Evolutionary conservation across 768 basidiomycete species (phyloP).

Genomic region (Candolleomyces efflorescens): DNA sequence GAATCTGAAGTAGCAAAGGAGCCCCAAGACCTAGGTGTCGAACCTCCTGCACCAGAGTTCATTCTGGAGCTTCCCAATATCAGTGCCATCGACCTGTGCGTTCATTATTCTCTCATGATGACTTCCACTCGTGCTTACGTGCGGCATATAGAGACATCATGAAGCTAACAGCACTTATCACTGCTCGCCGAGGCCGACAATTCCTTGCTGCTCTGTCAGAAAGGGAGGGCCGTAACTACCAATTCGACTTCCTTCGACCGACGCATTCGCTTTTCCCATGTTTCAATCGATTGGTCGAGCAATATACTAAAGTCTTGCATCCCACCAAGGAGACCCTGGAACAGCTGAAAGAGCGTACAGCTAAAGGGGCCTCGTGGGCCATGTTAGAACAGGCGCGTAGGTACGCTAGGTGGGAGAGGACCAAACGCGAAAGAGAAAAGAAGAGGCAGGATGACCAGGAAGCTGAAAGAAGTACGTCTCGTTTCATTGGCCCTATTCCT

Average conservation of each 20-base stretch:
- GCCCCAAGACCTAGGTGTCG: slow-evolving; percentile 59
- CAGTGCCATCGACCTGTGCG: slow-evolving; percentile 86
- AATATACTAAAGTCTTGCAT: slow-evolving; percentile 87
- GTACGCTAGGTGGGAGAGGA: slow-evolving; percentile 86
- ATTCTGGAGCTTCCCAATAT: slow-evolving; percentile 84
- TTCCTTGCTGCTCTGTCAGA: slow-evolving; percentile 85
- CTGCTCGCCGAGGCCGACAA: slow-evolving; percentile 82
- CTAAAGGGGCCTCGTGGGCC: slow-evolving; percentile 69
- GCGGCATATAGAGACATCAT: slow-evolving; percentile 72
- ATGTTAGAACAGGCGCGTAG: slow-evolving; percentile 70
- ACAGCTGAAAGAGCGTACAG: slow-evolving; percentile 59
- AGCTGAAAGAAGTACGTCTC: slow-evolving; percentile 71
- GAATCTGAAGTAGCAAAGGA: slow-evolving; percentile 38
- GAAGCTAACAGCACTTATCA: slow-evolving; percentile 94
- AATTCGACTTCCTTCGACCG: slow-evolving; percentile 96
- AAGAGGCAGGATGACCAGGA: slow-evolving; percentile 88
- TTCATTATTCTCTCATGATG: slow-evolving; percentile 13
- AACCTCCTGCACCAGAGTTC: slow-evolving; percentile 81
- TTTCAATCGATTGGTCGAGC: slow-evolving; percentile 96
- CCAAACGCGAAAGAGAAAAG: slow-evolving; percentile 80
- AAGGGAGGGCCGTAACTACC: slow-evolving; percentile 91
- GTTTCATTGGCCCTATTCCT: slow-evolving; percentile 1
- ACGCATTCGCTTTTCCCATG: slow-evolving; percentile 94
- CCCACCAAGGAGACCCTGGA: slow-evolving; percentile 75
- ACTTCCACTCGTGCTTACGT: slow-evolving; percentile 1